Base-by-base conservation (phyloP, 257 asterid species). In the Euphrasia confusa region DNA sequence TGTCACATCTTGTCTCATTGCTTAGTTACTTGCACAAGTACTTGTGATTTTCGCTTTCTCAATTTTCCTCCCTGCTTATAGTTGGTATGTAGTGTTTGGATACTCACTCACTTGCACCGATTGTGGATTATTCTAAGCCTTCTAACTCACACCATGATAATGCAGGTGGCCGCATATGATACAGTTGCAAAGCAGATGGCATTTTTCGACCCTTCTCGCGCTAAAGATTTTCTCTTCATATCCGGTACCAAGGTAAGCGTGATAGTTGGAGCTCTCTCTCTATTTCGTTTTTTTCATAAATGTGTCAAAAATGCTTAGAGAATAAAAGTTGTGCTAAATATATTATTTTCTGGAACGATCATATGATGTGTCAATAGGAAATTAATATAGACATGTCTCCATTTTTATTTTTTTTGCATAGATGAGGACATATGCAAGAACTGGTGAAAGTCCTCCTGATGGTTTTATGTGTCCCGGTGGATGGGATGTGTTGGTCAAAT, bases 401-500 rank as follows among this genome's bases (percentile, higher is more conserved):
- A 35, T 35, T 3, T 47, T 3, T 47, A 47, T 1, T 49, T 14
- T 49, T 14, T 3, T 5, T 12, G 9, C 40, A 64, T 73, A 86
- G 96, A 86, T 89, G 95, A 72, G 96, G 33, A 67, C 90, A 5
- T 84, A 35, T 50, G 96, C 96, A 27, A 83, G 83, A 74, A 86
- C 35, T 0, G 93, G 93, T 6, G 95, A 89, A 72, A 82, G 80
- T 67, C 96, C 95, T 11, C 95, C 95, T 0, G 85, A 86, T 59
- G 96, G 95, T 17, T 89, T 89, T 39, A 89, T 86, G 96, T 83
- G 96, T 55, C 93, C 90, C 0, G 76, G 86, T 2, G 96, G 96
- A 67, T 88, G 96, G 95, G 67, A 86, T 58, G 95, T 86, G 21
- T 52, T 85, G 85, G 95, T 88, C 55, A 80, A 69, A 68, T 86